Base-by-base conservation (phyloP, 345 rosid species). In the Linum lewisii region DNA sequence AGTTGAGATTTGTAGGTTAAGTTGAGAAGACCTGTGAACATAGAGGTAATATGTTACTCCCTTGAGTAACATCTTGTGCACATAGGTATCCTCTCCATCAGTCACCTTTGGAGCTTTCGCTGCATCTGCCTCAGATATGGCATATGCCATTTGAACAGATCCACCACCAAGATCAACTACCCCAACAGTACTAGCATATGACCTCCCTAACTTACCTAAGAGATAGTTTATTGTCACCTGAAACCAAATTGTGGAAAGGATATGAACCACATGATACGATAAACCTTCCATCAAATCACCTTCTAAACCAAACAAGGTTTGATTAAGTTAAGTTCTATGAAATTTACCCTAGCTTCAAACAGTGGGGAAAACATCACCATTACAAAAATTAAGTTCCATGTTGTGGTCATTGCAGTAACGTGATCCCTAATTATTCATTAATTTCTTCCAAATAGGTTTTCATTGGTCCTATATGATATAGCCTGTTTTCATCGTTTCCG, bases 141-240 rank as follows among this genome's bases (percentile, higher is more conserved):
- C 97, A 79, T 87, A 93, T 37, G 99, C 97, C 99, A 93, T 93
- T 78, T 93, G 99, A 61, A 93, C 97, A 70, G 99, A 93, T 37
- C 99, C 99, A 60, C 99, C 99, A 57, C 97, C 99, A 67, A 93
- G 99, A 79, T 93, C 97, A 69, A 89, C 94, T 55, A 93, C 93
- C 69, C 99, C 99, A 70, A 93, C 97, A 11, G 95, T 87, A 34
- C 82, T 68, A 24, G 82, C 66, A 73, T 83, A 89, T 36, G 79
- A 66, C 75, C 75, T 82, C 63, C 99, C 95, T 70, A 93, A 60
- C 58, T 82, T 83, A 63, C 97, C 88, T 63, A 85, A 69, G 54
- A 93, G 81, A 69, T 86, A 89, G 73, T 93, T 93, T 50, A 93
- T 87, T 7, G 99, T 93, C 62, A 93, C 97, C 99, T 93, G 81